Evolutionary conservation across 106 monocot genomes (phyloP).

Genomic region (Phalaenopsis aphrodite): DNA sequence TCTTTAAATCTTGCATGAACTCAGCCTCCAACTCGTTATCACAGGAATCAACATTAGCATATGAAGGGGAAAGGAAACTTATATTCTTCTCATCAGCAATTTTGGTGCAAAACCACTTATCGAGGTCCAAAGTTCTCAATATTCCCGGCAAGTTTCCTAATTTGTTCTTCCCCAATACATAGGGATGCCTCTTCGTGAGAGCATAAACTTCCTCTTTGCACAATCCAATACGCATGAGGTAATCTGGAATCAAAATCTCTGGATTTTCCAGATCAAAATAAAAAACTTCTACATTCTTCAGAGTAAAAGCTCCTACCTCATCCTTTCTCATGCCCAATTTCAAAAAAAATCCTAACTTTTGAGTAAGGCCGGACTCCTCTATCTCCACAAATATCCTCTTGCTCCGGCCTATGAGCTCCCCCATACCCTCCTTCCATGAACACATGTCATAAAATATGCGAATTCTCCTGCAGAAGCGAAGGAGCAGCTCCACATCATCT

Average conservation of each 20-base stretch:
- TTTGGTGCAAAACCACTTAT: constrained; percentile 35
- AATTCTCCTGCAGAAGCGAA: constrained; percentile 40
- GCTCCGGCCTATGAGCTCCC: constrained; percentile 40
- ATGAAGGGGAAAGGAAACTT: constrained; percentile 22
- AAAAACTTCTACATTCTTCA: constrained; percentile 29
- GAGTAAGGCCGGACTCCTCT: constrained; percentile 27
- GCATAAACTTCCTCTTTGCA: constrained; percentile 13
- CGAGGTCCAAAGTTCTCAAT: constrained; percentile 45
- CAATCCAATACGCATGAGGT: constrained; percentile 34
- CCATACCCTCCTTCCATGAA: constrained; percentile 34
- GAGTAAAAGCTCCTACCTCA: constrained; percentile 35
- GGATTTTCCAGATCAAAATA: constrained; percentile 39
- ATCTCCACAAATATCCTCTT: constrained; percentile 31
- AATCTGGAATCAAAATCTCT: constrained; percentile 42
- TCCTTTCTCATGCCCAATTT: constrained; percentile 52
- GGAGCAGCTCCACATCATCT: constrained; percentile 44
- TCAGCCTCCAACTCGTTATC: constrained; percentile 25
- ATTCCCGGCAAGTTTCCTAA: constrained; percentile 43
- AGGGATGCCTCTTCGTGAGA: constrained; percentile 24
- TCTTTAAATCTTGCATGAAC: constrained; percentile 34
- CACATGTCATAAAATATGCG: constrained; percentile 60
- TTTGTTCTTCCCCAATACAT: constrained; percentile 65
- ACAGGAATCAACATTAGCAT: constrained; percentile 9
- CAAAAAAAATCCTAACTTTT: constrained; percentile 48
- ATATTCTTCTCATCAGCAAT: constrained; percentile 19